Base-by-base conservation (phyloP, 148 eudicot genomes). In the Amaranthus hypochondriacus region DNA sequence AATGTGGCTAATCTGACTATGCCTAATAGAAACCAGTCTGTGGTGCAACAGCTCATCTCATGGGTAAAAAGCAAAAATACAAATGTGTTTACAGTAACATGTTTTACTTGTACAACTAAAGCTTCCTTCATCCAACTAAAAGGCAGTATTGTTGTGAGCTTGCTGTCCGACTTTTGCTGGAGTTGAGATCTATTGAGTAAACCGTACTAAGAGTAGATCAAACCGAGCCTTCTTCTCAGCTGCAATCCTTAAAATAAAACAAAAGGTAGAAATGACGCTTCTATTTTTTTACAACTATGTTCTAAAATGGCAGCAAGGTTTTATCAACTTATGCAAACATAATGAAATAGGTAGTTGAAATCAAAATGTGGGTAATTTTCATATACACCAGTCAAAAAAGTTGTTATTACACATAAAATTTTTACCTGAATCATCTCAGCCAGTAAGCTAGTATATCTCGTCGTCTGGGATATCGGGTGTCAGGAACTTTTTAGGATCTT, bases 381-480 rank as follows among this genome's bases (percentile, higher is more conserved):
- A 48, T 51, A 13, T 7, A 7, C 48, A 56, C 46, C 5, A 62
- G 50, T n/a, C 4, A 56, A 7, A 46, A 63, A 48, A 28, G 50
- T 3, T 18, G 4, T 1, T 4, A 13, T 39, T 28, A 28, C 7
- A 39, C 48, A 49, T 48, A 59, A 28, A 28, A 28, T 28, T 14
- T 21, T 52, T 78, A 78, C 80, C 80, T 72, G 58, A 66, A 67
- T 21, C 51, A 54, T 61, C 51, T 64, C 65, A 77, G 68, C 78
- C 84, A 90, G 73, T 86, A 84, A 77, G 68, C 78, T 86, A 90
- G 73, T 86, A 84, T 77, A 90, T 84, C 80, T 90, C 90, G 62
- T 89, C 90, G 61, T 92, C 96, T 44, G 98, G 93, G 61, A 92
- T 85, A 21, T 92, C 93, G 63, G 98, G 96, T 39, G 79, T 87